phyloP scores from a whole-genome alignment of 768 basidiomycete species.

The Podaxis sp. region DNA sequence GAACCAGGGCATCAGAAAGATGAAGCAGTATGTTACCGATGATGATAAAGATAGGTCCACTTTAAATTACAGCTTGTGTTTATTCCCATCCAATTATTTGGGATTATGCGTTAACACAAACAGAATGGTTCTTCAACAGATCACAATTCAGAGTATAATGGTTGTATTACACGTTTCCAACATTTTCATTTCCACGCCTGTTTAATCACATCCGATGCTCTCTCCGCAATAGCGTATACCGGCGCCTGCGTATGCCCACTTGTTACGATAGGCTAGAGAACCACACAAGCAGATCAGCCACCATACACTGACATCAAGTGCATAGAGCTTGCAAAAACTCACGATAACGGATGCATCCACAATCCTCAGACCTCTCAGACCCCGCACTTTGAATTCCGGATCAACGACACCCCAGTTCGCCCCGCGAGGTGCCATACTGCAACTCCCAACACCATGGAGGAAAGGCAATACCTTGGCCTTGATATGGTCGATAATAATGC shows the following conservation, averaged over 20 bases:
- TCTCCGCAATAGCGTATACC: background rate
- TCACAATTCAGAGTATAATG: background rate
- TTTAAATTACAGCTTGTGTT: no score
- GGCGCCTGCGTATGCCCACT: background rate
- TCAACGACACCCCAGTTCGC: conserved; percentile 14
- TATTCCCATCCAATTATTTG: no score
- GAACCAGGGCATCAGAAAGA: no score
- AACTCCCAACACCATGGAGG: conserved; percentile 10
- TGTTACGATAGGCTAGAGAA: background rate
- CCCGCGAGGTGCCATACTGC: conserved; percentile 11
- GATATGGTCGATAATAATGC: background rate
- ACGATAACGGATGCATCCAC: conserved; percentile 23
- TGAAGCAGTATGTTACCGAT: no score
- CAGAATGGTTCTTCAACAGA: background rate
- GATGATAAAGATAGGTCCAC: no score
- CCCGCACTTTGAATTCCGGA: conserved; percentile 14
- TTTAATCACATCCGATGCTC: background rate
- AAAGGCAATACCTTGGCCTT: background rate
- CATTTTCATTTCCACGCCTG: background rate
- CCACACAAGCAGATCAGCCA: background rate
- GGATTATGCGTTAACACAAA: background rate
- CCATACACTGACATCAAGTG: background rate
- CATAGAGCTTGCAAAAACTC: conserved; percentile 5
- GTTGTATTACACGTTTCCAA: background rate
- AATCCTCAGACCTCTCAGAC: conserved; percentile 7